These are phyloP conservation scores for Bremia lactucae DNA, from an alignment of 352 stramenopile genomes.

Conservation along the genomic window DNA sequence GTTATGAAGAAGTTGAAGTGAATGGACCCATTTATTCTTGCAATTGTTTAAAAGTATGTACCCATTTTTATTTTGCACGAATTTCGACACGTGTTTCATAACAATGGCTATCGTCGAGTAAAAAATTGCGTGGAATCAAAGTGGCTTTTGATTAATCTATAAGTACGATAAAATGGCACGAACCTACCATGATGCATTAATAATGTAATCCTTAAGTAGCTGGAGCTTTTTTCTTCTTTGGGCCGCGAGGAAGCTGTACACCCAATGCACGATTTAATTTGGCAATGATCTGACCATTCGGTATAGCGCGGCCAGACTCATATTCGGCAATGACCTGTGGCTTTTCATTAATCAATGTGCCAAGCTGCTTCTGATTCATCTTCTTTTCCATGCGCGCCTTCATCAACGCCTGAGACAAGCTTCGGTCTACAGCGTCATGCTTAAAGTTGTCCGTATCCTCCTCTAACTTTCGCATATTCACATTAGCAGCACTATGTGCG, in stretches of 20 bases:
- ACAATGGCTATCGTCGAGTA: too few relatives aligned
- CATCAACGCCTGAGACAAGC: slow-evolving; percentile 87
- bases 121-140: too few relatives aligned
- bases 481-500: slow-evolving; percentile 51
- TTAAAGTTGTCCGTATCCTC: slow-evolving; percentile 87
- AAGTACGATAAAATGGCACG: slow-evolving; percentile 17
- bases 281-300: slow-evolving; percentile 94
- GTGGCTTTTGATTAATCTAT: slow-evolving; percentile 23
- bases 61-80: too few relatives aligned
- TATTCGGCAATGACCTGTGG: slow-evolving; percentile 96
- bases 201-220: slow-evolving; percentile 17
- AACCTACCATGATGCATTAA: slow-evolving; percentile 10
- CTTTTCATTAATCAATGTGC: slow-evolving; percentile 92
- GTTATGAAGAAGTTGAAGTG: slow-evolving; percentile 23
- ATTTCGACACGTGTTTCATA: too few relatives aligned
- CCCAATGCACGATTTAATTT: slow-evolving; percentile 95
- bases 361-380: slow-evolving; percentile 97
- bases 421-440: slow-evolving; percentile 76
- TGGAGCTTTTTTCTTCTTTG: slow-evolving; percentile 53
- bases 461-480: slow-evolving; percentile 88
- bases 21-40: slow-evolving; percentile 13
- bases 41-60: not conserved
- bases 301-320: slow-evolving; percentile 95
- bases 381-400: slow-evolving; percentile 95
- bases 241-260: slow-evolving; percentile 66